These are phyloP conservation scores for Ophiocordyceps camponoti-floridani DNA, from an alignment of 2,329 filamentous ascomycete species.

Conservation along the genomic window DNA sequence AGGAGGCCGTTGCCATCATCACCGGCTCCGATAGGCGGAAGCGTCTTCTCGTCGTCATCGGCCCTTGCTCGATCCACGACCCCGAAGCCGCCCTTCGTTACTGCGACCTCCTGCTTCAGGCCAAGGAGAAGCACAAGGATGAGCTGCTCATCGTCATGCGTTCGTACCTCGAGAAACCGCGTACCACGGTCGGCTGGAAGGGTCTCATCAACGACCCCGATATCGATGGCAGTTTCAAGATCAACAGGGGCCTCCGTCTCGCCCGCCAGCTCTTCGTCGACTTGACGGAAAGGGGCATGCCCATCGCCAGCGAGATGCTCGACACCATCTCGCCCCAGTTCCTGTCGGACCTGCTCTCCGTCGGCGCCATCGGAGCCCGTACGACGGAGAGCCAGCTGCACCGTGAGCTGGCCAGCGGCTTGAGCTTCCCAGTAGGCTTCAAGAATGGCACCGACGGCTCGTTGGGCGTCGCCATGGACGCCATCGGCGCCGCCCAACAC, in stretches of 20 bases:
- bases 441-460: conserved; percentile 97
- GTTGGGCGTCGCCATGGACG: conserved; percentile 79
- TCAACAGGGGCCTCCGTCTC: conserved; percentile 87
- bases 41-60: conserved; percentile 57
- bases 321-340: conserved; percentile 98
- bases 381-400: conserved; percentile 95
- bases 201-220: conserved; percentile 97
- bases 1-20: conserved; percentile 50
- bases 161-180: conserved; percentile 94
- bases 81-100: conserved; percentile 81
- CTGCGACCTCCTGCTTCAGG: conserved; percentile 62
- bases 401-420: conserved; percentile 78
- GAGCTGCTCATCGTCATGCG: conserved; percentile 95
- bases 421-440: conserved; percentile 96
- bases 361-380: conserved; percentile 86
- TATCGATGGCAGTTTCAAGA: conserved; percentile 96
- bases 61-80: conserved; percentile 95
- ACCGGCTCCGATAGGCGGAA: conserved; percentile 45
- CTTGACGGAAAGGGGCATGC: conserved; percentile 82
- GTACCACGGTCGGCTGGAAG: conserved; percentile 97
- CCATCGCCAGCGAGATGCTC: conserved; percentile 91
- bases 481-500: conserved; percentile 80
- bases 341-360: conserved; percentile 76
- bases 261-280: conserved; percentile 87
- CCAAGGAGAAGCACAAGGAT: conserved; percentile 76